Conservation (phyloP, 805 yeast species). For the Starmerella asiatica region DNA sequence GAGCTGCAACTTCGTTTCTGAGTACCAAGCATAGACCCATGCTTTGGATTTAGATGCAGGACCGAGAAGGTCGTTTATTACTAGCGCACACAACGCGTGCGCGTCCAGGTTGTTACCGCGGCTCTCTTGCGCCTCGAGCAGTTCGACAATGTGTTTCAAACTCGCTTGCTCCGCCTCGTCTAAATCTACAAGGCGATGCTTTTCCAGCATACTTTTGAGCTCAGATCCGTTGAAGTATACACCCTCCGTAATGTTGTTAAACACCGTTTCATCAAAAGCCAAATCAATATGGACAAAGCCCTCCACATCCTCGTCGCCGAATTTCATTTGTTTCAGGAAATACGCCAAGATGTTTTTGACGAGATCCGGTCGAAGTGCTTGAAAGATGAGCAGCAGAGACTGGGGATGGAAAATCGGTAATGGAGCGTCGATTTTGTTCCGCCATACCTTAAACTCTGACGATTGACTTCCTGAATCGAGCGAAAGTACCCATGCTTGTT, state of each 20-base stretch:
- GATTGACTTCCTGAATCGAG: too few species aligned
- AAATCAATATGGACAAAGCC: background rate
- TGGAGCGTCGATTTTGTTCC: constrained; percentile 23
- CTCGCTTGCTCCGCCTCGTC: background rate
- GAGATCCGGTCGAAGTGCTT: constrained; percentile 42
- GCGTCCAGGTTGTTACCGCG: too few species aligned
- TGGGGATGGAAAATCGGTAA: constrained; percentile 87
- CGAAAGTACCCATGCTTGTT: background rate
- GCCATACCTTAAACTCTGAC: too few species aligned
- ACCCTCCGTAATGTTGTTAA: background rate
- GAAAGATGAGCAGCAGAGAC: constrained; percentile 58
- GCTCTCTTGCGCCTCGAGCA: background rate
- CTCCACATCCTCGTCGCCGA: constrained; percentile 3
- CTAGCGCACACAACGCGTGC: constrained; percentile 2
- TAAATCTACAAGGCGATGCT: background rate
- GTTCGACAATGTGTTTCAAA: background rate
- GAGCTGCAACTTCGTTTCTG: constrained; percentile 61
- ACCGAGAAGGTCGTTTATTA: background rate
- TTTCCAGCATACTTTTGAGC: background rate
- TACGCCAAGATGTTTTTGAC: constrained; percentile 41
- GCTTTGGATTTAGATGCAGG: background rate
- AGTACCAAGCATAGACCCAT: constrained; percentile 73
- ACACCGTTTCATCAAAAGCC: background rate
- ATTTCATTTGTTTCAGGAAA: constrained; percentile 3
- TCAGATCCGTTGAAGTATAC: background rate